Evolutionary conservation across 495 filamentous ascomycete species (phyloP).

Genomic region (Hyaloscypha variabilis): DNA sequence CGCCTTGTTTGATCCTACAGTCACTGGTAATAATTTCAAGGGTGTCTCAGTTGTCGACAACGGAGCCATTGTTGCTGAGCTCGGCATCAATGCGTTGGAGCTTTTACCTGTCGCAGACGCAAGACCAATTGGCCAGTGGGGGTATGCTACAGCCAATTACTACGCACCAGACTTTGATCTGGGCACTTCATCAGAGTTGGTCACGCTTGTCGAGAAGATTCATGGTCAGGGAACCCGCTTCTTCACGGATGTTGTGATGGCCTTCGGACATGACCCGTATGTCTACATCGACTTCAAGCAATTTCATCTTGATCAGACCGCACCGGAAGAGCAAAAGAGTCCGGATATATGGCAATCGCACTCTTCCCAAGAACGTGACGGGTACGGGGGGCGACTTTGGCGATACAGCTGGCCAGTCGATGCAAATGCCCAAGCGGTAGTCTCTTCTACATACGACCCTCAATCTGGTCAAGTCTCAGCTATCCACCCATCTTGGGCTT

Average conservation of each 20-base stretch:
- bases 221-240: constrained; percentile 30
- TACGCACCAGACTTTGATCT: constrained; percentile 36
- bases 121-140: constrained; percentile 33
- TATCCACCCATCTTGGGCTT: constrained; percentile 33
- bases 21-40: constrained; percentile 28
- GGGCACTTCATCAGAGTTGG: constrained; percentile 31
- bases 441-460: constrained; percentile 30
- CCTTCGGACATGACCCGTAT: constrained; percentile 37
- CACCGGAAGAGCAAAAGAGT: constrained; percentile 25
- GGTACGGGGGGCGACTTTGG: constrained; percentile 33
- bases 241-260: constrained; percentile 39
- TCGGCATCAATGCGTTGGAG: constrained; percentile 38
- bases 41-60: constrained; percentile 20
- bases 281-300: constrained; percentile 31
- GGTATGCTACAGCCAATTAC: constrained; percentile 37
- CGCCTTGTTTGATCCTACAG: constrained; percentile 32
- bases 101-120: constrained; percentile 37
- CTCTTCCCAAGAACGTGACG: constrained; percentile 23
- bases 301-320: constrained; percentile 30
- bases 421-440: constrained; percentile 2
- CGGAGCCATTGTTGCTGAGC: constrained; percentile 31
- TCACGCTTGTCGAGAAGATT: constrained; percentile 30
- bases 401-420: constrained; percentile 24
- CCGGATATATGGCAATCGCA: constrained; percentile 36
- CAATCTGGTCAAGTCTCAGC: constrained; percentile 19